Evolutionary conservation across 768 basidiomycete species (phyloP), one percentile per base, ranked within the genome.

Genomic region (Mycena maculata): DNA sequence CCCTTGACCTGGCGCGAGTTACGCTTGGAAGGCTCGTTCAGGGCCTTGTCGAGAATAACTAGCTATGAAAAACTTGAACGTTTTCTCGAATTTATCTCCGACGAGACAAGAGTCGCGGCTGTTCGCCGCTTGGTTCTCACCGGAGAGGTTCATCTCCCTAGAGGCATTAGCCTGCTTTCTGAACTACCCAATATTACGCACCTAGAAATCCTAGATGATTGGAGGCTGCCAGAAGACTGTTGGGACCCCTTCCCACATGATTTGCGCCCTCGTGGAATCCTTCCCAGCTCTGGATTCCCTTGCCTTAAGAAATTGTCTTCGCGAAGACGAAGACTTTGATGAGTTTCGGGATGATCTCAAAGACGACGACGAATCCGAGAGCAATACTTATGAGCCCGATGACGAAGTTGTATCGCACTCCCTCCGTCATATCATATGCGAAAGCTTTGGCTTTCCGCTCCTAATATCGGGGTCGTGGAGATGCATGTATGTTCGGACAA

Each of bases 311-410:
- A 28, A 63, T 25, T 63, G 61, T 33, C 20, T 47, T 44, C 28
- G 27, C 31, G 52, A 63, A 23, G 61, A 63, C 30, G 61, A 44
- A 20, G 61, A 63, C 22, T 63, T 63, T 22, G 61, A 63, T 30
- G 61, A 63, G n/a, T 63, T 55, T 15, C 30, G 38, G 7, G 61
- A 63, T 20, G 42, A 63, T n/a, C 23, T 47, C 5, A 10, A 54
- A 15, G 52, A 53, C 31, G 61, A 63, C 31, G 1, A 44, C 23
- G 44, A 39, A 55, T 20, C 13, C 42, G 16, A 15, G 10, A 23
- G 50, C 31, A 63, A 63, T 30, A 23, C 42, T 36, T 47, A 63
- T 38, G 20, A 20, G 2, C 52, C 61, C 3, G 45, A 4, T 11
- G 60, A 41, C 18, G 60, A 44, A 42, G 36, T 63, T 39, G 18